Evolutionary conservation across 768 basidiomycete genomes (phyloP), one percentile per base, ranked within the genome.

Genomic region (Auricularia cornea): DNA sequence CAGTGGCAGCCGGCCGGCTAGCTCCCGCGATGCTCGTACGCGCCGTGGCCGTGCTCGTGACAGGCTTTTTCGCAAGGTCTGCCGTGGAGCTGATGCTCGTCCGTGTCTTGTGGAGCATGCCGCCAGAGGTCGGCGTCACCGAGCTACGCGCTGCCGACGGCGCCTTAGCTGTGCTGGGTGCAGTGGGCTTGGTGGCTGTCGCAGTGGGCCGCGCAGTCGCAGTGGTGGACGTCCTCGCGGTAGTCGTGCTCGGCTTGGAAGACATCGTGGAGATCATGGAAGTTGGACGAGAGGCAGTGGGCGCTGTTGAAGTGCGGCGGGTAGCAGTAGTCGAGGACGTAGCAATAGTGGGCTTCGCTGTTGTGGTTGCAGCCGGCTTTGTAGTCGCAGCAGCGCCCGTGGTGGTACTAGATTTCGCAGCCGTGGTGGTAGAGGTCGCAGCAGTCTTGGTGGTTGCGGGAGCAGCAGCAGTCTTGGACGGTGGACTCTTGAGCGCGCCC

Each of bases 401-500:
- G 23, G 51, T 26, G 8, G 35, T 1, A 38, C 10, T 14, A 38
- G 35, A 38, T 23, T 26, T 61, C 56, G 35, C 59, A 35, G 63
- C 41, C n/a, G 54, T 62, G 41, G 63, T 44, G 0, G 59, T 48
- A 48, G 61, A 54, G 23, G 56, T 26, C 6, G 62, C 16, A 41
- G 51, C 20, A 33, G 61, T 54, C 72, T 85, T 85, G 60, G 78
- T 65, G 48, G 35, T 38, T 1, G 35, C 35, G 16, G 35, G 35
- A 8, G 35, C 10, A 8, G 73, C 64, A 35, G 69, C 70, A 29
- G 54, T 26, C 28, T 57, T 57, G n/a, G 74, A 62, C 48, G 78
- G 75, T 59, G 75, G 70, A 61, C 73, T 67, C 73, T 82, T 87
- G 60, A 82, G 75, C 63, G 77, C 68, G 66, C 85, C 84, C 71